Percentiles rank a stretch among this genome's conserved stretches.
phyloP scores from a whole-genome alignment of 1,139 yeast species.

The Geotrichum fermentans region DNA sequence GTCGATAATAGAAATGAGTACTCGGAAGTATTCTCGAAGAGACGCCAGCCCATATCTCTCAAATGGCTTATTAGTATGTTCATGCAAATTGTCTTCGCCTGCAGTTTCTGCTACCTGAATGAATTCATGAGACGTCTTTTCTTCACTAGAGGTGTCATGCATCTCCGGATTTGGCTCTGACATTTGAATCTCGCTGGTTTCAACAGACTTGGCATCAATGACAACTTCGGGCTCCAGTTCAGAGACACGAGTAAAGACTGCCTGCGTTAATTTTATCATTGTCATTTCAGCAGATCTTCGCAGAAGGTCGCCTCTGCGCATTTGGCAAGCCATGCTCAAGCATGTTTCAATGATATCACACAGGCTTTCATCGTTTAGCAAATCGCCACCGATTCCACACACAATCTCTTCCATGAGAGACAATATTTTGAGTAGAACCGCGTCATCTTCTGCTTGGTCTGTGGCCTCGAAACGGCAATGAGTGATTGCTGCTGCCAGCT shows the following conservation, averaged over 20 bases:
- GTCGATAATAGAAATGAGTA: slow-evolving; percentile 75
- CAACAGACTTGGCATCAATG: slow-evolving; percentile 22
- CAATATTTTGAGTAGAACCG: slow-evolving; percentile 78
- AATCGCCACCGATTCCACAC: slow-evolving; percentile 54
- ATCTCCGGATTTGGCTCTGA: slow-evolving; percentile 12
- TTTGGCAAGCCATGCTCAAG: slow-evolving; percentile 86
- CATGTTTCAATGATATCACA: slow-evolving; percentile 91
- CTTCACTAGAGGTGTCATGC: neutral
- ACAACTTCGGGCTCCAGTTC: slow-evolving; percentile 49
- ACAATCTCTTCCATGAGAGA: slow-evolving; percentile 67
- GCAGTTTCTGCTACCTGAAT: slow-evolving; percentile 5
- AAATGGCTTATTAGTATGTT: slow-evolving; percentile 14
- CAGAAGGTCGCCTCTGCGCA: slow-evolving; percentile 83
- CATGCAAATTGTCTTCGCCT: neutral
- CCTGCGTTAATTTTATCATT: slow-evolving; percentile 55
- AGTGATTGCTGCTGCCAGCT: slow-evolving; percentile 71
- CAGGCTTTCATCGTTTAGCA: slow-evolving; percentile 74
- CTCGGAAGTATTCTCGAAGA: slow-evolving; percentile 63
- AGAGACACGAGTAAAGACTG: slow-evolving; percentile 59
- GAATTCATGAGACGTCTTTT: neutral
- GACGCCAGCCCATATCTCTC: slow-evolving; percentile 63
- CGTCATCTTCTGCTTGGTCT: slow-evolving; percentile 89
- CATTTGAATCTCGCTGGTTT: slow-evolving; percentile 18
- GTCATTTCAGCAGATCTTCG: slow-evolving; percentile 88
- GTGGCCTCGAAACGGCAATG: slow-evolving; percentile 96